Conservation (phyloP, 495 filamentous ascomycete species). For the Tirmania nivea region DNA sequence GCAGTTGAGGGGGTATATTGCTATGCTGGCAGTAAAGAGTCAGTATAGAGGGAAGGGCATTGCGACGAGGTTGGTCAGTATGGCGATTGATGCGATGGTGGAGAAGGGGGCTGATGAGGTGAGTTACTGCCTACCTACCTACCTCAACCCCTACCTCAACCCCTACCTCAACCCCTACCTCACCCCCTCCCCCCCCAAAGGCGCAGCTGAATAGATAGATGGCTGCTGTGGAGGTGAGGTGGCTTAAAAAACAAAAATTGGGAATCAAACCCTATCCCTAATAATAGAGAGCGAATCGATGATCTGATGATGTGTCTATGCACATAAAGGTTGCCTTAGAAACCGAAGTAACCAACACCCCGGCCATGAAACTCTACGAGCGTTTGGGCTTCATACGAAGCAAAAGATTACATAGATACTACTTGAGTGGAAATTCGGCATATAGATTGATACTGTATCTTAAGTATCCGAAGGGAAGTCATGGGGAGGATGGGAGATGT, state of each 20-base stretch:
- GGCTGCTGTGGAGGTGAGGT: too few relatives aligned
- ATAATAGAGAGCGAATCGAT: slow-evolving; percentile 21
- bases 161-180: slow-evolving; percentile 5
- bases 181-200: neutral
- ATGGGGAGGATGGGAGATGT: too few relatives aligned
- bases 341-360: slow-evolving; percentile 85
- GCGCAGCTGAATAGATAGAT: too few relatives aligned
- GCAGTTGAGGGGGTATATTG: slow-evolving; percentile 82
- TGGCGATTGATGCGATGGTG: slow-evolving; percentile 85
- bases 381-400: slow-evolving; percentile 77
- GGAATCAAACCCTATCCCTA: too few relatives aligned
- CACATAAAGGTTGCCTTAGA: slow-evolving; percentile 56
- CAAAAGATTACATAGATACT: slow-evolving; percentile 88
- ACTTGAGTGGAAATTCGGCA: slow-evolving; percentile 88
- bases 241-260: too few relatives aligned
- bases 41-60: slow-evolving; percentile 69
- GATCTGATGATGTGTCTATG: slow-evolving; percentile 52
- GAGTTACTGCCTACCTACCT: slow-evolving; percentile 6
- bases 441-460: slow-evolving; percentile 72
- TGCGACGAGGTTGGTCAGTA: slow-evolving; percentile 61
- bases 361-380: slow-evolving; percentile 86
- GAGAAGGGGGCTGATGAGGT: slow-evolving; percentile 70
- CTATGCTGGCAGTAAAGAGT: slow-evolving; percentile 80
- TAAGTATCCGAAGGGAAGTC: slow-evolving; percentile 29
- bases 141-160: slow-evolving; percentile 3